Conservation (phyloP, 2,329 filamentous ascomycete genomes). For the Talaromyces sp. region DNA sequence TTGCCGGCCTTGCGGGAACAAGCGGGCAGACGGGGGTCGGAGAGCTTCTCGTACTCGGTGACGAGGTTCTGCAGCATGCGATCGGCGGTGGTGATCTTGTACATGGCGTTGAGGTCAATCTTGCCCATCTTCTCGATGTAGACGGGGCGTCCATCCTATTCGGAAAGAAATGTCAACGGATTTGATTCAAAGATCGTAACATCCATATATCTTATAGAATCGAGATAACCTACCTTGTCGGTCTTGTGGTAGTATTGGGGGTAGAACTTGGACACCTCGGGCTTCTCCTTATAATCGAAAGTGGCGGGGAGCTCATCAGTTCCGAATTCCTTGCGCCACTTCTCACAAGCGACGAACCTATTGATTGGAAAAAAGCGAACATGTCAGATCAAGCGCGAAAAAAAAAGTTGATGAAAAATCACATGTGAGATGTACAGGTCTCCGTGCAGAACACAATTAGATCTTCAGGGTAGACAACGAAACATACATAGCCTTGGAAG, state of each 20-base stretch:
- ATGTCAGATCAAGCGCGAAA: background rate
- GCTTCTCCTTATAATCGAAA: slow-evolving; percentile 87
- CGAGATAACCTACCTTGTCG: slow-evolving; percentile 50
- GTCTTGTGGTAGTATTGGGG: slow-evolving; percentile 97
- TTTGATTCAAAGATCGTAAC: background rate
- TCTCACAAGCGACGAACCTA: slow-evolving; percentile 89
- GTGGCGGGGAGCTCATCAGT: slow-evolving; percentile 78
- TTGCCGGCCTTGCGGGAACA: slow-evolving; percentile 89
- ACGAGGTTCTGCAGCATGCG: slow-evolving; percentile 97
- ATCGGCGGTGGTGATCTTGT: slow-evolving; percentile 88
- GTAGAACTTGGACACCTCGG: slow-evolving; percentile 85
- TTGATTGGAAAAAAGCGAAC: slow-evolving; percentile 1
- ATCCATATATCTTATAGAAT: background rate
- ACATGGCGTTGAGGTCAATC: slow-evolving; percentile 86
- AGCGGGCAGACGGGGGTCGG: slow-evolving; percentile 89
- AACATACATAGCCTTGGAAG: slow-evolving; percentile 83
- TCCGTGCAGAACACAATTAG: background rate
- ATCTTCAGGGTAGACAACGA: slow-evolving; percentile 4
- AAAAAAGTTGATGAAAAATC: background rate
- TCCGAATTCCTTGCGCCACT: slow-evolving; percentile 85
- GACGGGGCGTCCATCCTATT: slow-evolving; percentile 87
- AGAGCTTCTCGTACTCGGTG: slow-evolving; percentile 94
- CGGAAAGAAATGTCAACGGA: background rate
- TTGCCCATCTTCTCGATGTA: slow-evolving; percentile 97
- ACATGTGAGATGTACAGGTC: background rate